phyloP scores from a whole-genome alignment of 352 stramenopile genomes.

The Elongisporangium prolatum region DNA sequence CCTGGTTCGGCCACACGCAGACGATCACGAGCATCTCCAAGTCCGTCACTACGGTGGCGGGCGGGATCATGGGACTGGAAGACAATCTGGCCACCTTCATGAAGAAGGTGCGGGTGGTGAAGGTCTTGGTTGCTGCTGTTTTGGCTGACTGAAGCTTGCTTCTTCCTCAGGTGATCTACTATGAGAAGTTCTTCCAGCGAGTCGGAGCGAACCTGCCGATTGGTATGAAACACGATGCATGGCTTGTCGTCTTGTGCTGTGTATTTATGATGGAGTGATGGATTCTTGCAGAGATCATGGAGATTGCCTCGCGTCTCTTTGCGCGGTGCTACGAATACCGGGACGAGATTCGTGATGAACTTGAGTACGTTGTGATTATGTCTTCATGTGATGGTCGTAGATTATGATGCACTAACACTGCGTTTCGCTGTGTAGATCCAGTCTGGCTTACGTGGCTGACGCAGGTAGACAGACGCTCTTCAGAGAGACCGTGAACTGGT shows the following conservation, averaged over 20 bases:
- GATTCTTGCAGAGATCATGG: slow-evolving; percentile 36
- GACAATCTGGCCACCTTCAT: slow-evolving; percentile 81
- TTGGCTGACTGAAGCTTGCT: slow-evolving; percentile 1
- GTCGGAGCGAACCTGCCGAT: slow-evolving; percentile 51
- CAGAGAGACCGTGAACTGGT: slow-evolving; percentile 4
- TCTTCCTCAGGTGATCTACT: slow-evolving; percentile 64
- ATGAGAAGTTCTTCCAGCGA: slow-evolving; percentile 79
- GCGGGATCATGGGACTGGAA: slow-evolving; percentile 67
- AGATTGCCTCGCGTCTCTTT: slow-evolving; percentile 52
- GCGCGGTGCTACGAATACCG: slow-evolving; percentile 81
- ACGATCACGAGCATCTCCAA: slow-evolving; percentile 84
- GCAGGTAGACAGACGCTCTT: slow-evolving; percentile 15
- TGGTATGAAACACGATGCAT: slow-evolving; percentile 17
- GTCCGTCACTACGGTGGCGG: slow-evolving; percentile 64
- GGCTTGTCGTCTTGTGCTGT: slow-evolving; percentile 1
- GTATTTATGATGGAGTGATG: slow-evolving; percentile 3
- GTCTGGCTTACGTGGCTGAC: slow-evolving; percentile 62
- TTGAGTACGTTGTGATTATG: slow-evolving; percentile 47
- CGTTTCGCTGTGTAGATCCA: slow-evolving; percentile 30
- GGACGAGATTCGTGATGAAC: slow-evolving; percentile 74
- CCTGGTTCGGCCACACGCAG: slow-evolving; percentile 78
- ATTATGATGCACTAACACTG: slow-evolving; percentile 1
- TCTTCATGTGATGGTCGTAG: background rate
- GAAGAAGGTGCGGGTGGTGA: slow-evolving; percentile 51
- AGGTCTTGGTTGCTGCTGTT: background rate